Evolutionary conservation across 148 eudicot genomes (phyloP), one percentile per base, ranked within the genome.

Genomic region (Cornus kousa): DNA sequence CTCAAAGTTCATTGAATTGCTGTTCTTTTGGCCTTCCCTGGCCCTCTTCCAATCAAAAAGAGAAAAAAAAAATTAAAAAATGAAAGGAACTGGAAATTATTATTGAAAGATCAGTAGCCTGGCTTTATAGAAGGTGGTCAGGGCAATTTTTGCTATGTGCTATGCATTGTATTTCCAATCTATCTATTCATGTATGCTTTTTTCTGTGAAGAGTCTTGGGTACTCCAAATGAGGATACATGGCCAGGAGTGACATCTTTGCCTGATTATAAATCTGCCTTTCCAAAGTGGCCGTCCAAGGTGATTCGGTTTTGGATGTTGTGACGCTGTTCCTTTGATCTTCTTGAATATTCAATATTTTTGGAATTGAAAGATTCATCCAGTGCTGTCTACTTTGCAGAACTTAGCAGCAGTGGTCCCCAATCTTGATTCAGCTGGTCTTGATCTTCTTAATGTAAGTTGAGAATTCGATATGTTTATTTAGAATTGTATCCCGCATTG

Each of bases 211-310:
- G 99, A 76, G 77, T 91, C 79, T 75, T 88, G 87, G 99, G 99
- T 74, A 96, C 99, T 67, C 99, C 99, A 70, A 93, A 82, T 86
- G 99, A 96, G 81, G 90, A 96, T 79, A 85, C 90, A 74, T 96
- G 98, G 99, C 97, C 98, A 80, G 99, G 99, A 64, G 98, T 96
- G 76, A 90, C 97, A 72, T 91, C 99, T 83, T 88, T 93, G 80
- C 97, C 98, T 64, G 99, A 96, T 80, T 92, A 90, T 67, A 96
- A 93, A 75, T 85, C 91, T 69, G 81, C 95, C 59, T 96, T 96
- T 59, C 98, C 98, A 37, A 96, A 88, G 86, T 93, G 97, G 97
- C 86, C 86, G 65, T 35, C 97, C 19, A 90, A 93, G 66, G 66
- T 62, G 23, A 62, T 13, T 62, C 8, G 24, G 59, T 11, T 53